Evolutionary conservation across 345 rosid species (phyloP).

Genomic region (Aethionema arabicum): DNA sequence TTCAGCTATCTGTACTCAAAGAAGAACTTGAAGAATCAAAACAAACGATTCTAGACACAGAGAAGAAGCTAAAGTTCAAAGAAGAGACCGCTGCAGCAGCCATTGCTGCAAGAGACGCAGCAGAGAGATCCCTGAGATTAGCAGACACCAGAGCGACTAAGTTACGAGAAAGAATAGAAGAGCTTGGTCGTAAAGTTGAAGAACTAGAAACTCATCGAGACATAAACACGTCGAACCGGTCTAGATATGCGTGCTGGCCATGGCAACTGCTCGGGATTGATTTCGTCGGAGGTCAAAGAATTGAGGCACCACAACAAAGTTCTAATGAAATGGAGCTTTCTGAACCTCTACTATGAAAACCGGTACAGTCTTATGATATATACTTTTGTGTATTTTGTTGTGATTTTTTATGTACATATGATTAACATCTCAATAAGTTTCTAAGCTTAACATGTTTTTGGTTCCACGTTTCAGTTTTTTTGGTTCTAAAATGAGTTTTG

Average conservation of each 20-base stretch:
- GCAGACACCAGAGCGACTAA: constrained; percentile 88
- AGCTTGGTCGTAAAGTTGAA: constrained; percentile 78
- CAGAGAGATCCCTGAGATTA: constrained; percentile 82
- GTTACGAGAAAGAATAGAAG: constrained; percentile 90
- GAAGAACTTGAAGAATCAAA: constrained; percentile 90
- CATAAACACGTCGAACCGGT: constrained; percentile 44
- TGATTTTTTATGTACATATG: constrained; percentile 16
- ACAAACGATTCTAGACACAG: constrained; percentile 66
- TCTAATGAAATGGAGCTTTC: constrained; percentile 98
- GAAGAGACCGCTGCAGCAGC: constrained; percentile 97
- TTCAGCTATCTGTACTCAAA: constrained; percentile 63
- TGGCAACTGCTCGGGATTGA: constrained; percentile 99
- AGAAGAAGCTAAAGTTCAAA: constrained; percentile 87
- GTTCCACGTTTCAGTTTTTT: constrained; percentile 18
- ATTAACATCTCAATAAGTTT: constrained; percentile 13
- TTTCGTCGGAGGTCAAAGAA: constrained; percentile 61
- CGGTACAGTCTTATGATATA: background rate
- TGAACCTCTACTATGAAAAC: constrained; percentile 72
- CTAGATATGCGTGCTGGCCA: constrained; percentile 94
- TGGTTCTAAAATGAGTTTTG: background rate
- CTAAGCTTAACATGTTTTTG: constrained; percentile 17
- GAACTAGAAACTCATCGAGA: constrained; percentile 75
- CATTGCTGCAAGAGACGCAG: constrained; percentile 99
- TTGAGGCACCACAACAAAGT: constrained; percentile 46
- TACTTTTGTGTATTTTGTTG: constrained; percentile 16